phyloP scores from a whole-genome alignment of 2,329 filamentous ascomycete species.

The Gliomastix tumulicola region DNA sequence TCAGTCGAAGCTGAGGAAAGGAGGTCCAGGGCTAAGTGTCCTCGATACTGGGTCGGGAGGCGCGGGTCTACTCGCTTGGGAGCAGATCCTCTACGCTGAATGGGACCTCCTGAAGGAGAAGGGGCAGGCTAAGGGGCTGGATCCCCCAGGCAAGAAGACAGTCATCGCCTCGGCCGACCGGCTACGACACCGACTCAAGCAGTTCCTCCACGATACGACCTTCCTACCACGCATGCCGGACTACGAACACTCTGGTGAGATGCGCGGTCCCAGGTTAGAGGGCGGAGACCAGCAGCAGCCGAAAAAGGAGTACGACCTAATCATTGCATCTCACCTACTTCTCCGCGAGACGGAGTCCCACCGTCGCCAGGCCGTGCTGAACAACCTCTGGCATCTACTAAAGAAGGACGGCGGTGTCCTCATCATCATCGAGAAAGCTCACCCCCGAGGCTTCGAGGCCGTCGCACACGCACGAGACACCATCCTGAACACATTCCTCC shows the following conservation, averaged over 20 bases:
- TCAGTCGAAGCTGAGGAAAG: conserved; percentile 50
- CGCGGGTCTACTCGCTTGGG: conserved; percentile 67
- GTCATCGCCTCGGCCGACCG: conserved; percentile 72
- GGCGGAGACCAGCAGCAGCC: conserved; percentile 45
- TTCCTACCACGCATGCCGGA: conserved; percentile 91
- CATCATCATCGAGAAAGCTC: conserved; percentile 82
- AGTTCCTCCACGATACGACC: conserved; percentile 78
- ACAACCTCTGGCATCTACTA: conserved; percentile 85
- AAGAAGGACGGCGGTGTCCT: conserved; percentile 81
- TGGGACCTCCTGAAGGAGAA: conserved; percentile 63
- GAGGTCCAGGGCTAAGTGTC: conserved; percentile 51
- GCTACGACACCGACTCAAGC: conserved; percentile 68
- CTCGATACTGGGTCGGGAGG: conserved; percentile 72
- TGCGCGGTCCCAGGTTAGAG: conserved; percentile 51
- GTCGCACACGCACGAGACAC: conserved; percentile 78
- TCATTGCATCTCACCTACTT: conserved; percentile 81
- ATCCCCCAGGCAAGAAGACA: conserved; percentile 65
- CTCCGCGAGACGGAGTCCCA: conserved; percentile 71
- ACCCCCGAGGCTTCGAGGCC: conserved; percentile 86
- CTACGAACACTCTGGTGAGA: conserved; percentile 60
- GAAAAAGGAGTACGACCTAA: conserved; percentile 79
- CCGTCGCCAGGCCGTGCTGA: conserved; percentile 68
- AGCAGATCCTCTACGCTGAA: conserved; percentile 72
- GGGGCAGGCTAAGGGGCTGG: conserved; percentile 28
- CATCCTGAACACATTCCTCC: conserved; percentile 68